A percentile compares a stretch with the other conserved stretches of the same genome.
Evolutionary conservation across 2,329 filamentous ascomycete species (phyloP).

Genomic region (Emericellopsis cladophorae): DNA sequence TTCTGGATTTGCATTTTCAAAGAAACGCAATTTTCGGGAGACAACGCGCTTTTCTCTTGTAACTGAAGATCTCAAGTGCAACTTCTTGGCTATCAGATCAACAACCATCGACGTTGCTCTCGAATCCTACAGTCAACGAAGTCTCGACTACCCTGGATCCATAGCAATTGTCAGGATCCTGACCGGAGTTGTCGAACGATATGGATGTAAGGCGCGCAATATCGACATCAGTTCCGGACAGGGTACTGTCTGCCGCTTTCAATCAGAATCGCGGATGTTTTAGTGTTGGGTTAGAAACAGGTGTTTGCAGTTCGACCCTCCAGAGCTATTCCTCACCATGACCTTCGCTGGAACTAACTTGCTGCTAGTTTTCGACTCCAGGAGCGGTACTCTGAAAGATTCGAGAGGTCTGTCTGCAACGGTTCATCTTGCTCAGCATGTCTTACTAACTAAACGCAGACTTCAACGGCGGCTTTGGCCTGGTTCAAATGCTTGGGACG

Average conservation of each 20-base stretch:
- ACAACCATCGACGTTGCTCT: too few species aligned
- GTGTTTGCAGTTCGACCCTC: conserved; percentile 61
- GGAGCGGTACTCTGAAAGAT: conserved; percentile 56
- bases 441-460: conserved; percentile 27
- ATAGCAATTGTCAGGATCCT: not conserved
- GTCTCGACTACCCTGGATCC: not conserved
- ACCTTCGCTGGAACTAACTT: too few species aligned
- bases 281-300: conserved; percentile 72
- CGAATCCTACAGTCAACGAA: too few species aligned
- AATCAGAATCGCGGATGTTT: conserved; percentile 80
- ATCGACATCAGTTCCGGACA: conserved; percentile 60
- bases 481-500: conserved; percentile 76
- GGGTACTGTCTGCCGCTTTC: conserved; percentile 73
- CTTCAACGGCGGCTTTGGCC: conserved; percentile 70
- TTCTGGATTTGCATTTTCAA: too few species aligned
- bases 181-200: conserved; percentile 8
- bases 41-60: too few species aligned
- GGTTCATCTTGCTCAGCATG: not conserved
- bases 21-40: too few species aligned
- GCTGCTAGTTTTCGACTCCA: conserved; percentile 33
- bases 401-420: conserved; percentile 25
- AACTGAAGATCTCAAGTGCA: too few species aligned
- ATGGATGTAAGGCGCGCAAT: conserved; percentile 91
- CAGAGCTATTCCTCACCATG: not conserved
- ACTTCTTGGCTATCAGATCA: too few species aligned